Percentiles rank a stretch among this genome's conserved stretches.
Conservation (phyloP, 2,329 filamentous ascomycete genomes). For the Domatiomyces catenatus region DNA sequence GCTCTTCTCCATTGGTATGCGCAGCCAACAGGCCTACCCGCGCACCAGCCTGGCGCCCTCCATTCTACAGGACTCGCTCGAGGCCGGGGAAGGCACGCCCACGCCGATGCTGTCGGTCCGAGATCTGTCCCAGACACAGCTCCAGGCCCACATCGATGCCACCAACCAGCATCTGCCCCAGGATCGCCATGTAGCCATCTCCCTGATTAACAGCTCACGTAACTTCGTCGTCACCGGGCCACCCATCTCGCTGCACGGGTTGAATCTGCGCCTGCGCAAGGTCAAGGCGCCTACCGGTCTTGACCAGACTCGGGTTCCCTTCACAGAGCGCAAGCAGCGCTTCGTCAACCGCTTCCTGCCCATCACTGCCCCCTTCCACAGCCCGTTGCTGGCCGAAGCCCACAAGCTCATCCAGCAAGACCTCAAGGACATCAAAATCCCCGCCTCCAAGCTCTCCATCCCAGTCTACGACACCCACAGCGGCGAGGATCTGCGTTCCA, state of each 20-base stretch:
- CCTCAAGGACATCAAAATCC: slow-evolving; percentile 64
- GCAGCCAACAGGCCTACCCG: slow-evolving; percentile 94
- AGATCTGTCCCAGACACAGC: slow-evolving; percentile 70
- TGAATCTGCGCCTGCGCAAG: slow-evolving; percentile 88
- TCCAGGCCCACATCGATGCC: slow-evolving; percentile 91
- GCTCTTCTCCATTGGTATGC: slow-evolving; percentile 95
- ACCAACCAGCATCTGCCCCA: slow-evolving; percentile 92
- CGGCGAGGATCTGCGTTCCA: slow-evolving; percentile 63
- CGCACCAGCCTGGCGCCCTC: slow-evolving; percentile 83
- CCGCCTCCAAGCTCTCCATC: slow-evolving; percentile 58
- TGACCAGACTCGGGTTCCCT: slow-evolving; percentile 85
- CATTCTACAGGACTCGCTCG: slow-evolving; percentile 80
- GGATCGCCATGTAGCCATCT: slow-evolving; percentile 87
- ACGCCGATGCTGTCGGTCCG: slow-evolving; percentile 98
- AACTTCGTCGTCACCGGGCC: slow-evolving; percentile 96
- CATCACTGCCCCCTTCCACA: slow-evolving; percentile 97
- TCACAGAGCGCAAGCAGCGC: slow-evolving; percentile 88
- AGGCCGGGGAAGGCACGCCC: slow-evolving; percentile 85
- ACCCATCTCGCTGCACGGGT: slow-evolving; percentile 86
- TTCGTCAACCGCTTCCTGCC: slow-evolving; percentile 95
- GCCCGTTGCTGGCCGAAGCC: slow-evolving; percentile 74
- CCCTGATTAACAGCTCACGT: slow-evolving; percentile 87
- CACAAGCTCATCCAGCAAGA: slow-evolving; percentile 74
- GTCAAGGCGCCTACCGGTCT: slow-evolving; percentile 95
- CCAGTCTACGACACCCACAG: slow-evolving; percentile 83